phyloP scores from a whole-genome alignment of 2,329 filamentous ascomycete genomes.

The Sphaerulina vaccinii region DNA sequence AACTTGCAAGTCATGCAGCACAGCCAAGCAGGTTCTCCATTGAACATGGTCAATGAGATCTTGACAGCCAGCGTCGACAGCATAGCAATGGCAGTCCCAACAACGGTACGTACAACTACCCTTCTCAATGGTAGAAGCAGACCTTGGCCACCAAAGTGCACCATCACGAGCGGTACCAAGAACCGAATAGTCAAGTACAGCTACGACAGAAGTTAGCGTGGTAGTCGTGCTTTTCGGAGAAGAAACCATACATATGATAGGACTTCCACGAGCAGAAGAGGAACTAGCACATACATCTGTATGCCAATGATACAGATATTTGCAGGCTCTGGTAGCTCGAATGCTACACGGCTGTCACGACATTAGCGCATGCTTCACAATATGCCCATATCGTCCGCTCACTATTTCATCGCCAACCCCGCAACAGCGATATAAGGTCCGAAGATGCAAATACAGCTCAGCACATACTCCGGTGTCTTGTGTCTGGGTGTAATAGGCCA shows the following conservation, averaged over 20 bases:
- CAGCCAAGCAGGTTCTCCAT: constrained; percentile 26
- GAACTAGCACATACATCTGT: constrained; percentile 18
- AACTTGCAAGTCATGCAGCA: constrained; percentile 28
- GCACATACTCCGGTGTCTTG: constrained; percentile 22
- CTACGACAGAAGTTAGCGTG: constrained; percentile 10
- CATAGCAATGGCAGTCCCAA: constrained; percentile 23
- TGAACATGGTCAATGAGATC: constrained; percentile 24
- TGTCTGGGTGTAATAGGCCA: constrained; percentile 21
- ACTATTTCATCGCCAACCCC: constrained; percentile 21
- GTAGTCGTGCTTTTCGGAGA: background rate
- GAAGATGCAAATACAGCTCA: constrained; percentile 21
- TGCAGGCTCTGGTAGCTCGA: constrained; percentile 15
- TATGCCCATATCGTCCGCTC: background rate
- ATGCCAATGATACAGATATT: constrained; percentile 17
- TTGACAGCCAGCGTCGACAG: constrained; percentile 24
- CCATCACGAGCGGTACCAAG: constrained; percentile 21
- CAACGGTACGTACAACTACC: constrained; percentile 19
- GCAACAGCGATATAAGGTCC: constrained; percentile 17
- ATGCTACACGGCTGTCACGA: constrained; percentile 17
- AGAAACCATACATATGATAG: constrained; percentile 20
- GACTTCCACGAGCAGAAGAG: constrained; percentile 22
- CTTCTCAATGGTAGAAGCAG: constrained; percentile 18
- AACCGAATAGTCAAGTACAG: constrained; percentile 26
- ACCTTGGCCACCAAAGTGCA: constrained; percentile 22
- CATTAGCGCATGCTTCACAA: background rate